Evolutionary conservation across 208 protist genomes (phyloP), one percentile per base, ranked within the genome.

Genomic region (Leishmania martiniquensis): DNA sequence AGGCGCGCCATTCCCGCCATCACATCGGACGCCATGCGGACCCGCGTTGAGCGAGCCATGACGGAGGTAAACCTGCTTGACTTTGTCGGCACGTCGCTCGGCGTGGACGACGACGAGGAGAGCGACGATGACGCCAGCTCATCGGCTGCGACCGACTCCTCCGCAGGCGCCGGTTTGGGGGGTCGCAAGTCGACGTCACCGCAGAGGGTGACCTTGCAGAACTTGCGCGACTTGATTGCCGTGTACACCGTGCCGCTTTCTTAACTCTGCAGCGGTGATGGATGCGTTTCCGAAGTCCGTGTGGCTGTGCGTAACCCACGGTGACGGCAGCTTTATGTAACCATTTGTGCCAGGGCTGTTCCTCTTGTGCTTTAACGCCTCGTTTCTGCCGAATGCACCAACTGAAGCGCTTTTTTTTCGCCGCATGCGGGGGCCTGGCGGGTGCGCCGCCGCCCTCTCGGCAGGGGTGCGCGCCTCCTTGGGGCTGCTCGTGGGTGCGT

Each of bases 11-110:
- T 95, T 59, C 85, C 79, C 2, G 89, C 83, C 22, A 84, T 97
- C 22, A 90, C 75, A 34, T 95, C 93, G 1, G 85, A 89, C 20
- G 76, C 85, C 34, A 97, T 91, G 81, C 77, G 72, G n/a, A 78
- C 47, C 39, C 93, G 93, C 67, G 91, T 97, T 12, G 90, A 95
- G 66, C 88, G 85, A 51, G 89, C 89, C 4, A 77, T 95, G 74
- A 34, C 65, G 20, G 75, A 80, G 20, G 78, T 97, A 52, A 88
- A 97, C 69, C 74, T 96, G 34, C 54, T 65, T 13, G 85, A 87
- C 44, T 92, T 90, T 76, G 83, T 83, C 37, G 85, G 84, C 25
- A 88, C 76, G 9, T 84, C 76, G n/a, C 76, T 83, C 72, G 77
- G 80, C 60, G 32, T 60, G 34, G 81, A 74, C 49, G 81, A 83